Base-by-base conservation (phyloP, 176 grass and related monocot species). In the Phyllostachys edulis region DNA sequence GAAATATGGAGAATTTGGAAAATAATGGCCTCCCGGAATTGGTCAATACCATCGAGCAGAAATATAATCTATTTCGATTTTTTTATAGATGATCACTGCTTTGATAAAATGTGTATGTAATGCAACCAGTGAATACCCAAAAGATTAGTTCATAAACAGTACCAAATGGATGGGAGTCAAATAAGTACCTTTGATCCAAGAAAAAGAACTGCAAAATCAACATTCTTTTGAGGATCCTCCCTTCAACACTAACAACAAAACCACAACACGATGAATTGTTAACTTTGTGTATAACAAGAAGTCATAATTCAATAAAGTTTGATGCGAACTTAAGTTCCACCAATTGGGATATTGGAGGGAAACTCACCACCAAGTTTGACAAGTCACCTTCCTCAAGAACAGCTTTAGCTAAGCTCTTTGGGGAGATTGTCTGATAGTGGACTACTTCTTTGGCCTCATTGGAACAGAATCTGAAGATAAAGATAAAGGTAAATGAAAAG, bases 331-430 rank as follows among this genome's bases (percentile, higher is more conserved):
- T 40, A 78, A 69, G 21, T 65, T 75, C 39, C 41, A 56, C 64
- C 49, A 87, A 80, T 74, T 39, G 24, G 63, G 27, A 41, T 67
- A 49, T 44, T 55, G 59, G 74, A 39, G 38, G 46, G 13, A 55
- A 61, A 89, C 91, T 94, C 73, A 98, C 96, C 71, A 95, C 86
- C 49, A 98, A 71, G 34, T 92, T 88, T 80, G 93, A 98, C 93
- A 91, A 98, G 62, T 93, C 96, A 86, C 91, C 96, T 85, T 98
- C 91, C 26, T 91, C 75, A 82, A 98, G 80, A 83, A 98, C 88
- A 70, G 69, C 92, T 78, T 93, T 90, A 52, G 83, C 91, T 80
- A 96, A 88, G 69, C 78, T 87, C 69, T 83, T 89, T 13, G 85
- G 85, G n/a, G 93, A 92, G 56, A 92, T 44, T 76, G 89, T 96